phyloP scores from a whole-genome alignment of 192 early-diverging fungal species.

The Coemansia interrupta region DNA sequence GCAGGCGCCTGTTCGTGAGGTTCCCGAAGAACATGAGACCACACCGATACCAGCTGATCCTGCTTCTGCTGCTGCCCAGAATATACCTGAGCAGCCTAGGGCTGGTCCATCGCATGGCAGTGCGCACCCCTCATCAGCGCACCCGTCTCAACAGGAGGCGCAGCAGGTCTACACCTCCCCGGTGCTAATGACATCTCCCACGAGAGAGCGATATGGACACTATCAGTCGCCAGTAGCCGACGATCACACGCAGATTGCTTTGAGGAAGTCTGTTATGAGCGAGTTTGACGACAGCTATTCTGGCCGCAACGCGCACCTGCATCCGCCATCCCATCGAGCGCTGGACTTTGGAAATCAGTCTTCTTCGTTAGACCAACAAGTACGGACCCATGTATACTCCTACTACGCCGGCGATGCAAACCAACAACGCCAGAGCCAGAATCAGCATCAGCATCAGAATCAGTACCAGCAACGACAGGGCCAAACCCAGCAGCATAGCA shows the following conservation, averaged over 20 bases:
- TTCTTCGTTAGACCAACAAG: constrained; percentile 16
- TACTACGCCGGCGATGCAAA: constrained; percentile 5
- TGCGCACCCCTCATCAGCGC: too few relatives aligned
- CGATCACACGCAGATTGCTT: too few relatives aligned
- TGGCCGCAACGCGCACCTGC: background rate
- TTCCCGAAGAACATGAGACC: background rate
- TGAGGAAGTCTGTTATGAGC: too few relatives aligned
- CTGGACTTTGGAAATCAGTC: background rate
- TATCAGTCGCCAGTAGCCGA: background rate
- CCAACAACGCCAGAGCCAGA: background rate
- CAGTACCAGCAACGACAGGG: constrained; percentile 1
- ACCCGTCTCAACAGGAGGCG: background rate
- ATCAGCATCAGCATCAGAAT: background rate
- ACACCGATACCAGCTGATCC: background rate
- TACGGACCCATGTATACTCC: constrained; percentile 9
- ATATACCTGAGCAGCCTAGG: background rate
- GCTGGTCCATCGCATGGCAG: background rate
- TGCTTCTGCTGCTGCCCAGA: constrained; percentile 2
- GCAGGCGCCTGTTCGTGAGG: background rate
- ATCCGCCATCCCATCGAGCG: constrained; percentile 1
- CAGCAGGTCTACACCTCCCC: constrained; percentile 2
- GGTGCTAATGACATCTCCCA: background rate
- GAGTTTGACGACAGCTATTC: too few relatives aligned
- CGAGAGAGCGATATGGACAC: background rate
- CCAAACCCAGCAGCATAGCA: constrained; percentile 4